Evolutionary conservation across 345 rosid genomes (phyloP).

Genomic region (Eucalyptus grandis): DNA sequence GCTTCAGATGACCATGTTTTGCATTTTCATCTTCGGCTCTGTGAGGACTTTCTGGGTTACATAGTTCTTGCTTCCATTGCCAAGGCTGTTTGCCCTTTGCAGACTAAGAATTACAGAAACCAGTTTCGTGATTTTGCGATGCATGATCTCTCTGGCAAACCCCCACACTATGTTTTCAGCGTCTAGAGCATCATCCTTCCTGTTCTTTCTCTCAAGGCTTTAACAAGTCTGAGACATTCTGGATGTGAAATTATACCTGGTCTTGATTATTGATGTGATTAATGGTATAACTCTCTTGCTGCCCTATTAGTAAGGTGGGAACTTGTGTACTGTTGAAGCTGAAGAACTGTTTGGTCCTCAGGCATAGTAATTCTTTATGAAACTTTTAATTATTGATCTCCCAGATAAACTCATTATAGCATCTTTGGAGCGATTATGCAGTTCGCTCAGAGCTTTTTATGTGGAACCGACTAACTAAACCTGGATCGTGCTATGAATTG

Average conservation of each 20-base stretch:
- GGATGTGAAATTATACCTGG: background rate
- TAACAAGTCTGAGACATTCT: background rate
- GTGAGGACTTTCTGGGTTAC: background rate
- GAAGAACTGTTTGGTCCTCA: background rate
- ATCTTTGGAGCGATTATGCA: background rate
- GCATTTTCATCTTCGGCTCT: background rate
- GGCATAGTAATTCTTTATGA: background rate
- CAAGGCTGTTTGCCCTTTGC: background rate
- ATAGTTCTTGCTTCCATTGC: background rate
- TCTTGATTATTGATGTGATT: background rate
- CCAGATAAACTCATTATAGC: background rate
- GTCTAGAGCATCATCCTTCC: background rate
- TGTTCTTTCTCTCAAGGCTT: background rate
- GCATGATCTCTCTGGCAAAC: background rate
- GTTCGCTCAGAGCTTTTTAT: background rate
- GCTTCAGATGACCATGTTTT: background rate
- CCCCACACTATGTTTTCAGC: background rate
- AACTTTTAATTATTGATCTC: background rate
- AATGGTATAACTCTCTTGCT: background rate
- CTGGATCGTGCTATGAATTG: background rate
- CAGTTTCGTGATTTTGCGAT: background rate
- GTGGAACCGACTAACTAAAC: background rate
- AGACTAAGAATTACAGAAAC: background rate
- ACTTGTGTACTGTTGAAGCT: background rate
- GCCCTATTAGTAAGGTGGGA: background rate